These are phyloP conservation scores for Penicillium dipodomyicola DNA, from an alignment of 495 filamentous ascomycete species.

Conservation along the genomic window DNA sequence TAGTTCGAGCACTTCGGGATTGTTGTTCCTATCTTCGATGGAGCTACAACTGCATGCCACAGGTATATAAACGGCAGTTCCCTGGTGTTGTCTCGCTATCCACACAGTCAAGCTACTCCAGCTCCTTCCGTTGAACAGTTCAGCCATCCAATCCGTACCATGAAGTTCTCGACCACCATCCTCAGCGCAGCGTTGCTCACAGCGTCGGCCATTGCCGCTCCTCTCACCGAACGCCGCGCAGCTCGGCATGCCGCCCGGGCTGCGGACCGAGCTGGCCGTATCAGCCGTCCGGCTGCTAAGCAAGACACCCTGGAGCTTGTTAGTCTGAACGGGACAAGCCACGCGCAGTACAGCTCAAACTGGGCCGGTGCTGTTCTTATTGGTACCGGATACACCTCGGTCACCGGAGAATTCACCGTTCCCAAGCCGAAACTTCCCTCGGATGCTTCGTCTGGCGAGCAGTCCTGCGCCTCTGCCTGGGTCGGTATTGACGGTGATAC, in stretches of 20 bases:
- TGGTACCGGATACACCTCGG: conserved; percentile 39
- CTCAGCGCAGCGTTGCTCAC: conserved; percentile 26
- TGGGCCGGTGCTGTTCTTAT: conserved; percentile 51
- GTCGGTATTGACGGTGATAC: conserved; percentile 54
- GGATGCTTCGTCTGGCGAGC: conserved; percentile 35
- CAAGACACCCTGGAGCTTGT: neutral
- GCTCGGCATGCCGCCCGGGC: conserved; percentile 18
- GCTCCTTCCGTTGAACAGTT: neutral
- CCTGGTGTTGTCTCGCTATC: neutral
- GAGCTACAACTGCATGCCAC: no score
- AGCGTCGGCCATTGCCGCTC: conserved; percentile 25
- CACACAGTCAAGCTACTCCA: neutral
- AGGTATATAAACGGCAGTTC: neutral
- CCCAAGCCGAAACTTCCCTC: conserved; percentile 38
- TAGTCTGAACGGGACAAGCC: conserved; percentile 1
- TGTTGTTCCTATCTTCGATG: neutral
- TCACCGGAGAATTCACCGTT: conserved; percentile 46
- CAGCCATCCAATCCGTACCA: conserved; percentile 4
- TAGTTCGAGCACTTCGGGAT: neutral
- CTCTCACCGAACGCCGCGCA: conserved; percentile 24
- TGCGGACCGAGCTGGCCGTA: neutral
- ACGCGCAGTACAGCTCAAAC: conserved; percentile 42
- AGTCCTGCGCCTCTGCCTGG: conserved; percentile 50
- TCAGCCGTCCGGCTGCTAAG: conserved; percentile 9
- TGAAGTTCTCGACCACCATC: conserved; percentile 32